Evolutionary conservation across 768 basidiomycete species (phyloP), one percentile per base, ranked within the genome.

Genomic region (Suillus paluster): DNA sequence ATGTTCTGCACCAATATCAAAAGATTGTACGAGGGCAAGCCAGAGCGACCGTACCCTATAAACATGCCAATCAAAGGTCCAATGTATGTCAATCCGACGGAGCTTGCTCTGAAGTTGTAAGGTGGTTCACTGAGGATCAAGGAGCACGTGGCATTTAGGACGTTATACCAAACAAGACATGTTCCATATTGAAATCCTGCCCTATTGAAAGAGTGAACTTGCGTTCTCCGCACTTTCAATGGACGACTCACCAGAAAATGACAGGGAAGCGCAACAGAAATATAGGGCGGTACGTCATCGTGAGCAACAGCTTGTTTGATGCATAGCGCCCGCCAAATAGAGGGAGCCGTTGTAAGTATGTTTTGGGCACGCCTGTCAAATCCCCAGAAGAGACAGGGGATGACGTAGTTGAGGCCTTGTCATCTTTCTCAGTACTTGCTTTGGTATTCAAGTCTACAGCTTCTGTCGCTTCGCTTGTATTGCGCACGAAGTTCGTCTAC

Each of bases 91-190:
- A 69, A 42, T 15, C 68, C 68, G 19, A 70, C 68, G 23, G 55
- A 64, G 45, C 66, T 67, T n/a, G 68, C 63, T n/a, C 61, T 50
- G 36, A 70, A 70, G 39, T 70, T 65, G 49, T 70, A 70, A 3
- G 68, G 68, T 19, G 63, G 33, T n/a, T 41, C 44, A 19, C 68
- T 67, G 27, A 70, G 46, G 12, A 69, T 70, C 48, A 66, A 55
- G 7, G 68, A 69, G 27, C 57, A 63, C 1, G 68, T 69, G 34
- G 65, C 68, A 44, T 69, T 69, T 44, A 70, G 63, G 10, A 70
- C 68, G 27, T 70, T 69, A 42, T 67, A 70, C 68, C 68, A 70
- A 50, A 69, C 65, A 11, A 70, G 62, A 62, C 63, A 63, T 2
- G 60, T 56, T 9, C 68, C 68, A 36, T 70, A 70, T 45, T 67